These are phyloP conservation scores for Mallotus repandus DNA, from an alignment of 441 rosid species.

Conservation along the genomic window DNA sequence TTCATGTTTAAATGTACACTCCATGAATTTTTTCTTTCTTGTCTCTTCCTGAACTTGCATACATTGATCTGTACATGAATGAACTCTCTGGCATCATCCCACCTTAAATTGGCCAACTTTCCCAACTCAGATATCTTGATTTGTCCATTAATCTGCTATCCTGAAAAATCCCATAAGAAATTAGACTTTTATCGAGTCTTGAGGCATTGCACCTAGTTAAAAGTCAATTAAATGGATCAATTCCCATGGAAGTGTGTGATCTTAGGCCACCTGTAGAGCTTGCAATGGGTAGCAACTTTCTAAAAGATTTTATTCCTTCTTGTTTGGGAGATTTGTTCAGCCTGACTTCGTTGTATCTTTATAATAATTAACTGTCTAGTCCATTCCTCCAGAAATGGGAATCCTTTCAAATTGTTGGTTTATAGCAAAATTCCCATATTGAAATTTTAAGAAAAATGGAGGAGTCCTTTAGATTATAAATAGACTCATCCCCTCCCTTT, in stretches of 20 bases:
- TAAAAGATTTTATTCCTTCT: too few species aligned
- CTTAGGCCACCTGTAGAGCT: too few species aligned
- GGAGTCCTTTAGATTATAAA: too few species aligned
- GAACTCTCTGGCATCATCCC: constrained; percentile 34
- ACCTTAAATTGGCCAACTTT: constrained; percentile 22
- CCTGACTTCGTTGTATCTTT: constrained; percentile 25
- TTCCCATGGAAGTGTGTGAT: too few species aligned
- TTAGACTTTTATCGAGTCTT: constrained; percentile 32
- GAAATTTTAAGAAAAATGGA: too few species aligned
- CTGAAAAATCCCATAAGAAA: constrained; percentile 33
- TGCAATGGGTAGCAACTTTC: too few species aligned
- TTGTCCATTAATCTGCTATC: constrained; percentile 27
- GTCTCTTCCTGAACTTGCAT: constrained; percentile 28
- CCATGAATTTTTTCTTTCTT: constrained; percentile 30
- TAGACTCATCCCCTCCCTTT: too few species aligned
- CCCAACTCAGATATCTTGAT: constrained; percentile 40
- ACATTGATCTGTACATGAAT: constrained; percentile 30
- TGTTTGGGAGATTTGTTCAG: too few species aligned
- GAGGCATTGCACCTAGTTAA: constrained; percentile 24
- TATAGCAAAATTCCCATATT: too few species aligned
- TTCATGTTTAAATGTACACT: constrained; percentile 34
- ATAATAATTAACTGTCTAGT: constrained; percentile 33
- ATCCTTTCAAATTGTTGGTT: constrained; percentile 28
- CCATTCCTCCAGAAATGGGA: constrained; percentile 41
- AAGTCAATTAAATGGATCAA: constrained; percentile 30